Percentiles rank a stretch among this genome's conserved stretches.
These are phyloP conservation scores for Ascosphaera aggregata DNA, from an alignment of 2,329 filamentous ascomycete genomes.

Conservation along the genomic window DNA sequence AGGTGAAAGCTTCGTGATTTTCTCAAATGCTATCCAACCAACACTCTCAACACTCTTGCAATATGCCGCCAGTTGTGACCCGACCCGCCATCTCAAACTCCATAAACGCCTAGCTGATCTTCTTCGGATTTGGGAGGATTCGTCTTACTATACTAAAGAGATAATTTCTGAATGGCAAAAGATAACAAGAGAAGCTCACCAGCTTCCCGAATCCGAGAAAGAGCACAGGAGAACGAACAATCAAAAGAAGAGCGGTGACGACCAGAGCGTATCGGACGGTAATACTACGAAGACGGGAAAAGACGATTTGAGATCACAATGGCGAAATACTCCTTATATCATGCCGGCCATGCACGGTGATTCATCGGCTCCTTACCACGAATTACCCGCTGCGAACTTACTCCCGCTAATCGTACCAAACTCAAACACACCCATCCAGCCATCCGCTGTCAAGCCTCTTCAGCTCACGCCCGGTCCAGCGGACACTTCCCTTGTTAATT, in stretches of 20 bases:
- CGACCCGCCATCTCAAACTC: conserved; percentile 40
- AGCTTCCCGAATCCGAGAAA: no score
- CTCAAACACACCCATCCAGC: conserved; percentile 49
- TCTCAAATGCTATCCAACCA: conserved; percentile 34
- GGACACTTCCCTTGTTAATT: conserved; percentile 38
- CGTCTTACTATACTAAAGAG: no score
- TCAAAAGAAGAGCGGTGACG: no score
- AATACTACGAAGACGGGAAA: no score
- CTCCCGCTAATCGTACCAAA: conserved; percentile 57
- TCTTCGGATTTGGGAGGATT: conserved; percentile 46
- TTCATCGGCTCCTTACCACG: conserved; percentile 48
- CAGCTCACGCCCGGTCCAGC: conserved; percentile 46
- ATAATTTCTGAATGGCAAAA: no score
- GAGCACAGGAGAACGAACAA: no score
- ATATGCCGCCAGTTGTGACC: conserved; percentile 28
- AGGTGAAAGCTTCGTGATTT: conserved; percentile 20
- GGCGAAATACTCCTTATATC: conserved; percentile 34
- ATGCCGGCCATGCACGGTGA: conserved; percentile 63
- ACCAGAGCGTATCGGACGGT: no score
- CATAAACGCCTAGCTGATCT: conserved; percentile 39
- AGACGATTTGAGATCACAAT: no score
- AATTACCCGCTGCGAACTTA: conserved; percentile 61
- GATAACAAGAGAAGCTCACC: no score
- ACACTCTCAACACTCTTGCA: conserved; percentile 38
- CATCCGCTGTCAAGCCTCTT: conserved; percentile 45